A percentile compares a stretch with the other conserved stretches of the same genome.
Conservation (phyloP, 176 grass and related monocot species). For the Carex myosuroides region DNA sequence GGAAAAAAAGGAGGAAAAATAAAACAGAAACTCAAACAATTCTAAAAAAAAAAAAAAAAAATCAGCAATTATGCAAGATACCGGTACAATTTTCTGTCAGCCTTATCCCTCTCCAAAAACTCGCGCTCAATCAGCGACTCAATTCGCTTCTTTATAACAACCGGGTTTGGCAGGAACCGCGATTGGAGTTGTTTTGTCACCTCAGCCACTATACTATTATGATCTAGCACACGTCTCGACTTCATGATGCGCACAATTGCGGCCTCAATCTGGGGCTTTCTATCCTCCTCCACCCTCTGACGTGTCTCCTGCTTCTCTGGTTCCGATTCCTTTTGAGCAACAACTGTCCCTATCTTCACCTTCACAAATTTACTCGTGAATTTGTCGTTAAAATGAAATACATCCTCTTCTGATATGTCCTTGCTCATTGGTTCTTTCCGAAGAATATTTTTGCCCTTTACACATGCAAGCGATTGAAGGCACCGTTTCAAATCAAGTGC, state of each 20-base stretch:
- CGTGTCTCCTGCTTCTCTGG: conserved; percentile 96
- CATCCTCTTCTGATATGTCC: conserved; percentile 90
- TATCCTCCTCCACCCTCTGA: conserved; percentile 92
- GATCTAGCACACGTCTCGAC: conserved; percentile 81
- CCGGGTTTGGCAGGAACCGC: conserved; percentile 87
- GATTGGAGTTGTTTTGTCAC: conserved; percentile 89
- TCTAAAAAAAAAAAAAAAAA: conserved; percentile 13
- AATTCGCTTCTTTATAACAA: conserved; percentile 95
- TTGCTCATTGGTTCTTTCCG: conserved; percentile 98
- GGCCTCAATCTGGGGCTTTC: conserved; percentile 94
- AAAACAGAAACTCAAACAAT: background rate
- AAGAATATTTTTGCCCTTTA: conserved; percentile 96
- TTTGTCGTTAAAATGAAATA: conserved; percentile 92
- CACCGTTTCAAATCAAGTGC: conserved; percentile 87
- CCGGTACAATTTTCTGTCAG: conserved; percentile 91
- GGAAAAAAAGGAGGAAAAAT: background rate
- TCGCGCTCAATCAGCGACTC: conserved; percentile 93
- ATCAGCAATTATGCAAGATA: conserved; percentile 71
- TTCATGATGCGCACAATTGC: conserved; percentile 98
- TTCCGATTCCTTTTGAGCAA: conserved; percentile 92
- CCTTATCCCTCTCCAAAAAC: conserved; percentile 95
- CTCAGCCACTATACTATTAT: conserved; percentile 89
- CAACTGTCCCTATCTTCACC: conserved; percentile 93
- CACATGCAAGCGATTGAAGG: conserved; percentile 92
- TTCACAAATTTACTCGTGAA: conserved; percentile 95